These are phyloP conservation scores for Naematelia encephala DNA, from an alignment of 768 basidiomycete genomes.

Conservation along the genomic window DNA sequence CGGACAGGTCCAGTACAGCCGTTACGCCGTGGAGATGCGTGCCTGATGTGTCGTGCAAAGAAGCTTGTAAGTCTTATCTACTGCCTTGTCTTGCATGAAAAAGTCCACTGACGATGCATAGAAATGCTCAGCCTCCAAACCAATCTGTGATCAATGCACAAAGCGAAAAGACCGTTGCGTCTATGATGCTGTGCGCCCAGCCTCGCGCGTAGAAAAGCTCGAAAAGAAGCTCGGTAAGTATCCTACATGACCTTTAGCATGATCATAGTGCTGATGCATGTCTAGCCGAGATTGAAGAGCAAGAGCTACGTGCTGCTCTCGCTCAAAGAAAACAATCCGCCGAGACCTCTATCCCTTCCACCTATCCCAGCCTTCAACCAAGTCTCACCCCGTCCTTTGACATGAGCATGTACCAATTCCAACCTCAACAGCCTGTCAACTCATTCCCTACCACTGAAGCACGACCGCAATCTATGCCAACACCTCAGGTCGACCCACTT, in stretches of 20 bases:
- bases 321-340: conserved; percentile 9
- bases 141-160: conserved; percentile 35
- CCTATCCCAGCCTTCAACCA: background rate
- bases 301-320: conserved; percentile 15
- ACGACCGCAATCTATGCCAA: background rate
- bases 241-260: background rate
- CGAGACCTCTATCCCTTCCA: background rate
- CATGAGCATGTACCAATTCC: conserved; percentile 3
- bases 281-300: conserved; percentile 35
- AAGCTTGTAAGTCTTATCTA: conserved; percentile 25
- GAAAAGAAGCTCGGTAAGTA: conserved; percentile 27
- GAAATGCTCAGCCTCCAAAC: conserved; percentile 39
- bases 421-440: background rate
- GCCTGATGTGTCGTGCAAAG: conserved; percentile 42
- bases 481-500: background rate
- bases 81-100: background rate
- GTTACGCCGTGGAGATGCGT: conserved; percentile 34
- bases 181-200: conserved; percentile 36
- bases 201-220: conserved; percentile 37
- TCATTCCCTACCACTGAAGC: background rate
- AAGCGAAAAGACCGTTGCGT: conserved; percentile 38
- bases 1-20: conserved; percentile 25
- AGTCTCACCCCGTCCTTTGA: conserved; percentile 4
- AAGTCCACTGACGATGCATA: conserved; percentile 9
- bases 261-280: background rate